Conservation (phyloP, 176 grass and related monocot species). For the Phyllostachys edulis region DNA sequence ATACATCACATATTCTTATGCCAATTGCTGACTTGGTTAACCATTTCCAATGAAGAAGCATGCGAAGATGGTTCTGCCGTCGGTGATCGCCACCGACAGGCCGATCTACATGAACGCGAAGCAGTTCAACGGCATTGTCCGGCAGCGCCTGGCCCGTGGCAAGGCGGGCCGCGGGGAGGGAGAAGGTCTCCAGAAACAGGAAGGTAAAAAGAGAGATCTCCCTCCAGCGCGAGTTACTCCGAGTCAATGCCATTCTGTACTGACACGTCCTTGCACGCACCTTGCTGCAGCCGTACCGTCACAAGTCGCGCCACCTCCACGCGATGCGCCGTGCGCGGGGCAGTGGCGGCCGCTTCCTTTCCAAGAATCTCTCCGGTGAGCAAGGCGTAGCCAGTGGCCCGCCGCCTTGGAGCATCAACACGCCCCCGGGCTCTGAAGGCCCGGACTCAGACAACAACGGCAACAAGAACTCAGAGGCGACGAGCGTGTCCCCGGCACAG, state of each 20-base stretch:
- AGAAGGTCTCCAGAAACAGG: slow-evolving; percentile 20
- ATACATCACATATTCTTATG: neutral
- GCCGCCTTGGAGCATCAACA: neutral
- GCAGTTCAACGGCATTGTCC: slow-evolving; percentile 61
- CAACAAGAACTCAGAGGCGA: neutral
- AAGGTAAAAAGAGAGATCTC: slow-evolving; percentile 33
- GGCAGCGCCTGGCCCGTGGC: slow-evolving; percentile 48
- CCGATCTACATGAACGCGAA: slow-evolving; percentile 64
- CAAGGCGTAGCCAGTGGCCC: neutral
- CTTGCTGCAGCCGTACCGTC: slow-evolving; percentile 51
- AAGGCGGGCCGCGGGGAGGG: slow-evolving; percentile 34
- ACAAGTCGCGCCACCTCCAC: slow-evolving; percentile 62
- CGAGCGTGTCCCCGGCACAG: slow-evolving; percentile 11
- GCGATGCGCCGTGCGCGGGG: slow-evolving; percentile 54
- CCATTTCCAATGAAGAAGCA: slow-evolving; percentile 8
- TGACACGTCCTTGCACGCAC: neutral
- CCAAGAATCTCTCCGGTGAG: slow-evolving; percentile 2
- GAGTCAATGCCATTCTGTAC: neutral
- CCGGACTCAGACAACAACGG: neutral
- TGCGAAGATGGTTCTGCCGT: slow-evolving; percentile 35
- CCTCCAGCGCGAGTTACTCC: neutral
- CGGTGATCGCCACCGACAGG: slow-evolving; percentile 18
- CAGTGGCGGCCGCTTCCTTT: slow-evolving; percentile 56
- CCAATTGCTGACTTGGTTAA: neutral
- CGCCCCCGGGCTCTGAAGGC: slow-evolving; percentile 26